A percentile compares a stretch with the other conserved stretches of the same genome.
Evolutionary conservation across 1,139 yeast genomes (phyloP).

Genomic region (Suhomyces chickasaworum): DNA sequence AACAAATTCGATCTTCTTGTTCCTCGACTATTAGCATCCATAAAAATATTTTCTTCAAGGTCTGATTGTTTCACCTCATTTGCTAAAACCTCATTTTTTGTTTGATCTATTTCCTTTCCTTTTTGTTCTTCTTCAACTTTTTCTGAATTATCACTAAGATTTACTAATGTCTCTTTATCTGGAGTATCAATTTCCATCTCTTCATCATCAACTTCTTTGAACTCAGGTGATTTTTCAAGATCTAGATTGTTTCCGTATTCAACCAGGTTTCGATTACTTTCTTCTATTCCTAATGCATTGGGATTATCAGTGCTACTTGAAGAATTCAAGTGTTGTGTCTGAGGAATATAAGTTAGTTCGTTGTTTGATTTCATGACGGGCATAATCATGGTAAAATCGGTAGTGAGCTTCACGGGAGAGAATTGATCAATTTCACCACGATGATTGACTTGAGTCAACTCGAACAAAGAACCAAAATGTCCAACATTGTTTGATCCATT

Average conservation of each 20-base stretch:
- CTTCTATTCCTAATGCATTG: not conserved
- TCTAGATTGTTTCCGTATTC: slow-evolving; percentile 11
- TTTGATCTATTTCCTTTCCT: not conserved
- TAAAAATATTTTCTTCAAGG: slow-evolving; percentile 13
- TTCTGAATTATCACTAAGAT: not conserved
- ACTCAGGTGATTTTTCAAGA: slow-evolving; percentile 11
- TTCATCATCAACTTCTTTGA: slow-evolving; percentile 10
- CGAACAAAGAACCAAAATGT: slow-evolving; percentile 27
- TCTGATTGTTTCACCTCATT: not conserved
- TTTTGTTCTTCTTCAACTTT: not conserved
- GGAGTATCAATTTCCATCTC: slow-evolving; percentile 1
- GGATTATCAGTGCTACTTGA: not conserved
- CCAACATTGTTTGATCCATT: slow-evolving; percentile 16
- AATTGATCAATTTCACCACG: slow-evolving; percentile 18
- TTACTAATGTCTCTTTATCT: not conserved
- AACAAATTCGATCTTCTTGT: slow-evolving; percentile 22
- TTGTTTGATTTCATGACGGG: slow-evolving; percentile 27
- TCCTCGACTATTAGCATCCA: slow-evolving; percentile 11
- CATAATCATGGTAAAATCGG: slow-evolving; percentile 43
- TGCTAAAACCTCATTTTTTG: no score
- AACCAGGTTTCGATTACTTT: not conserved
- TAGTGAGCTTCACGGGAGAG: slow-evolving; percentile 35
- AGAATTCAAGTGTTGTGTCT: slow-evolving; percentile 1
- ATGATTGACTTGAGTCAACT: slow-evolving; percentile 33
- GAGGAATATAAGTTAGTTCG: slow-evolving; percentile 17